Evolutionary conservation across 2,329 filamentous ascomycete genomes (phyloP), one percentile per base, ranked within the genome.

Genomic region (Didymella glomerata): DNA sequence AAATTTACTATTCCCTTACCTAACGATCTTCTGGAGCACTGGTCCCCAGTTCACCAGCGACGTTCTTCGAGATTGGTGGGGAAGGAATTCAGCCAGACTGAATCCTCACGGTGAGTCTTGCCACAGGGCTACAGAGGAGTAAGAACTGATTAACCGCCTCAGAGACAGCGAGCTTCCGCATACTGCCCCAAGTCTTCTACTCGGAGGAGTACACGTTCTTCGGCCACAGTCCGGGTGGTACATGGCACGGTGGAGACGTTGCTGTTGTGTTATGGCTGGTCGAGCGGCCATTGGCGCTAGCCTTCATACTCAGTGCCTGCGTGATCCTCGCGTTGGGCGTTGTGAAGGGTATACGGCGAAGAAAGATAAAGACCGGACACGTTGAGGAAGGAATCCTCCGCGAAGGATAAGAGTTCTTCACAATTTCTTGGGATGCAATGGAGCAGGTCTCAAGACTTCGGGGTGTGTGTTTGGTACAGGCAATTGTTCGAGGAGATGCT

Each of bases 201-300:
- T 69, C 67, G 5, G 69, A 75, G 41, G 56, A 69, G 22, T 69
- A 63, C 20, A 74, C 68, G 3, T 73, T 75, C 54, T 75, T 75
- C 34, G 69, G 69, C 7, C 69, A 74, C 34, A 66, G 57, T 14
- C 72, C 69, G 11, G 72, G 71, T 16, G 70, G 72, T 3, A 72
- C 72, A 22, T 75, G 72, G 72, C 70, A 75, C 49, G 71, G 66
- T 5, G 47, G 52, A 7, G 72, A 75, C 46, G 71, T 74, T 20
- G 65, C 63, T 20, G 60, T 69, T 6, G 60, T 74, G 4, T 51
- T 74, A 27, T 74, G 72, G 72, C 53, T 73, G 8, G 69, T 62
- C 13, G 59, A 60, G 11, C 30, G 54, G 2, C 65, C 59, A 4
- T 62, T 54, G 53, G 48, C 54, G 6, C 27, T 65, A 13, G 18